phyloP scores from a whole-genome alignment of 352 stramenopile genomes.

The Globisporangium alternatum region DNA sequence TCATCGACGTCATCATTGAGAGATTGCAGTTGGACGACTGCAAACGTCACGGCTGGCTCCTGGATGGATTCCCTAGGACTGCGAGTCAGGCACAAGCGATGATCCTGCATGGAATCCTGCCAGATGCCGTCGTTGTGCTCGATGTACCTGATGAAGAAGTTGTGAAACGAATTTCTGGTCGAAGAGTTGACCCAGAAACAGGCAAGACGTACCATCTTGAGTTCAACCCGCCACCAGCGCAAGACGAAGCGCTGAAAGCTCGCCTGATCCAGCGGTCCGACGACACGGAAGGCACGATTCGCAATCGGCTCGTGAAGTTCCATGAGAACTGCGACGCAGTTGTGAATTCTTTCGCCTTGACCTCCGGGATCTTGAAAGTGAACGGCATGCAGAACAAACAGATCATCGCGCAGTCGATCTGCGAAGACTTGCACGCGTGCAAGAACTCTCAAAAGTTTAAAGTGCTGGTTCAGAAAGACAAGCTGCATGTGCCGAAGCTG shows the following conservation, averaged over 20 bases:
- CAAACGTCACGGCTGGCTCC: slow-evolving; percentile 76
- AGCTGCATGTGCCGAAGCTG: slow-evolving; percentile 34
- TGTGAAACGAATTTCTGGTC: slow-evolving; percentile 94
- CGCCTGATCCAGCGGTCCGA: slow-evolving; percentile 88
- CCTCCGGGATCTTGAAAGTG: slow-evolving; percentile 36
- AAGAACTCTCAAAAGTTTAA: slow-evolving; percentile 43
- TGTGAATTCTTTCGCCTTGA: slow-evolving; percentile 30
- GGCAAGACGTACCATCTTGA: slow-evolving; percentile 96
- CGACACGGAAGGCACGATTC: slow-evolving; percentile 92
- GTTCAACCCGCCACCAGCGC: slow-evolving; percentile 90
- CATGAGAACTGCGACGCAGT: slow-evolving; percentile 72
- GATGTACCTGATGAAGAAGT: slow-evolving; percentile 94
- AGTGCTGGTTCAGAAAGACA: slow-evolving; percentile 27
- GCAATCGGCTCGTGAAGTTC: slow-evolving; percentile 85
- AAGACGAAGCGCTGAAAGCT: slow-evolving; percentile 55
- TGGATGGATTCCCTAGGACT: slow-evolving; percentile 93
- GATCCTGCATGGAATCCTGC: slow-evolving; percentile 74
- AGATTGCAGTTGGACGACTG: slow-evolving; percentile 84
- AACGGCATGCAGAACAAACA: slow-evolving; percentile 50
- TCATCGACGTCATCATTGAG: slow-evolving; percentile 55
- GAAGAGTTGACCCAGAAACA: slow-evolving; percentile 92
- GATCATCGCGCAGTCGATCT: slow-evolving; percentile 30
- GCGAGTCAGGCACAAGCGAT: slow-evolving; percentile 80
- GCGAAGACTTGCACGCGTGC: slow-evolving; percentile 30
- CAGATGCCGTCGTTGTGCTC: slow-evolving; percentile 91